Base-by-base conservation (phyloP, 805 yeast species). In the Zygoascus bituminiphila region DNA sequence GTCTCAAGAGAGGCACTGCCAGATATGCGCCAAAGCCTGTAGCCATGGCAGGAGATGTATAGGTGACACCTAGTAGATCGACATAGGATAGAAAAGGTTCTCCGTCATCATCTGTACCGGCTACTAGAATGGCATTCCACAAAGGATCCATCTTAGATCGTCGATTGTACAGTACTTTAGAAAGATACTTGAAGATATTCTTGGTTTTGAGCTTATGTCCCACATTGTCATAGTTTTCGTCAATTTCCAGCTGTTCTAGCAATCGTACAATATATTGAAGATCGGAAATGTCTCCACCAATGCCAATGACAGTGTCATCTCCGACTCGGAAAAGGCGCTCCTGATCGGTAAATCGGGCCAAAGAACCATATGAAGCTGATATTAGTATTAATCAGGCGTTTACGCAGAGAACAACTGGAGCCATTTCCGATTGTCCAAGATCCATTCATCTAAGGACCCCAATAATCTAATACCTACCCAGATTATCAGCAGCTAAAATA, bases 21-120 rank as follows among this genome's bases (percentile, higher is more conserved):
- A 93, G 74, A 66, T 93, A 89, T 9, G 94, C 84, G 51, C 98
- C 99, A 64, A 88, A 91, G 1, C 99, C 99, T 2, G 98, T 89
- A 42, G 97, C 96, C 49, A 93, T 70, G 2, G 95, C 75, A 25
- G 95, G 93, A 0, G 98, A 76, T 2, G 86, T 75, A 66, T 86
- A 93, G 2, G 95, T 77, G 23, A 88, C 96, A 45, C 99, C 99
- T 51, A 89, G 75, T 52, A 93, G 72, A 65, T 93, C 96, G 42
- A 88, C 95, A 62, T 86, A 89, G 56, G 82, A 81, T 61, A 93
- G 73, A 59, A 84, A 85, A 44, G 93, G 88, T 56, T 77, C 74
- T 42, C 70, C 74, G 37, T 80, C 80, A 54, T 77, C 79, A 62
- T 84, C 84, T 57, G 84, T 74, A 8, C 99, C 99, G 12, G 88